Percentiles rank a stretch among this genome's conserved stretches.
Evolutionary conservation across 2,329 filamentous ascomycete genomes (phyloP).

Genomic region (Epichloe sylvatica): DNA sequence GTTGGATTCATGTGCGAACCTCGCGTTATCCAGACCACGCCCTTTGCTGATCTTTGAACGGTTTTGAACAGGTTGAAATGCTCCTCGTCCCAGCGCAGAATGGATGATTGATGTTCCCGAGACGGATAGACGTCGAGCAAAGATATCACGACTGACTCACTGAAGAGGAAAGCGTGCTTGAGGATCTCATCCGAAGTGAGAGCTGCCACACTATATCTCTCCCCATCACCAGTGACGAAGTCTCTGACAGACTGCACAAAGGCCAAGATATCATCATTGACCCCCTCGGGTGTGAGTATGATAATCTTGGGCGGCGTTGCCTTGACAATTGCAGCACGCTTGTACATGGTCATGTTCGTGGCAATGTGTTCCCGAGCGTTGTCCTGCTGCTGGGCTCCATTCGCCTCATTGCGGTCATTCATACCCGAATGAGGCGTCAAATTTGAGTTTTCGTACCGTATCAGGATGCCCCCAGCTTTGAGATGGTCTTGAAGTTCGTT

Average conservation of each 20-base stretch:
- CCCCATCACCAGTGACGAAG: not conserved
- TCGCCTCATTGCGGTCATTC: not conserved
- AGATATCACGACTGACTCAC: constrained; percentile 26
- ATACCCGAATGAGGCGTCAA: not conserved
- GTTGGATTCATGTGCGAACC: constrained; percentile 24
- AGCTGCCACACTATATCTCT: not conserved
- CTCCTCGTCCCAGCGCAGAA: constrained; percentile 26
- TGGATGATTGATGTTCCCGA: constrained; percentile 8
- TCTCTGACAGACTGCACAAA: not conserved
- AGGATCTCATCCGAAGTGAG: constrained; percentile 2
- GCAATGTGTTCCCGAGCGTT: not conserved
- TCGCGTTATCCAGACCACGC: constrained; percentile 34
- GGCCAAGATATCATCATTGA: not conserved
- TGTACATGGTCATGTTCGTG: not conserved
- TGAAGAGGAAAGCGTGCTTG: constrained; percentile 7
- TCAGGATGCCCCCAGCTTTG: constrained; percentile 16
- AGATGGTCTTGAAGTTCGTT: constrained; percentile 12
- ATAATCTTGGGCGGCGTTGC: not conserved
- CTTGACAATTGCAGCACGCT: not conserved
- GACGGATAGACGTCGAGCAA: constrained; percentile 28
- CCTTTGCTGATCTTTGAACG: constrained; percentile 22
- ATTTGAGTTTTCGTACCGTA: constrained; percentile 4
- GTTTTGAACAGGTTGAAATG: constrained; percentile 28
- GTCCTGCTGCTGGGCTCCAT: not conserved
- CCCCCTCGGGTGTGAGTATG: constrained; percentile 1